Evolutionary conservation across 306 rosid genomes (phyloP).

Genomic region (Casuarina equisetifolia): DNA sequence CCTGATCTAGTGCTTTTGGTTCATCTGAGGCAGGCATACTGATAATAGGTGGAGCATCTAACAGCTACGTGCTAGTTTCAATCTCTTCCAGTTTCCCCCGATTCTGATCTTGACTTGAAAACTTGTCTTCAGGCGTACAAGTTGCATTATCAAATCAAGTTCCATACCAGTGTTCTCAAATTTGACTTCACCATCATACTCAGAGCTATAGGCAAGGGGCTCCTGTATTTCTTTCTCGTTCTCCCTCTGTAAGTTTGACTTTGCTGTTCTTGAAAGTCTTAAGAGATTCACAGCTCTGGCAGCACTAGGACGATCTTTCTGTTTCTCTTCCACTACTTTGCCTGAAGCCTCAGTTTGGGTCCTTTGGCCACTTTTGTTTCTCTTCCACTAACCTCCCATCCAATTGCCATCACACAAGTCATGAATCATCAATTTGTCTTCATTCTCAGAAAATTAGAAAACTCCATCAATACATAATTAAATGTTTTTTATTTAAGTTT

Average conservation of each 20-base stretch:
- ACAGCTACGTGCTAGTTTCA: conserved; percentile 42
- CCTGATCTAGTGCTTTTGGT: conserved; percentile 52
- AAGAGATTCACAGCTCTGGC: conserved; percentile 73
- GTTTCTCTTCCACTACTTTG: conserved; percentile 60
- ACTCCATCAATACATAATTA: too few species aligned
- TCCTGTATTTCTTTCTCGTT: conserved; percentile 97
- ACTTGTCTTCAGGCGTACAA: conserved; percentile 48
- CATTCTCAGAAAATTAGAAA: too few species aligned
- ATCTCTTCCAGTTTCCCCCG: conserved; percentile 58
- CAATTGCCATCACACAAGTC: too few species aligned
- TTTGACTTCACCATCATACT: conserved; percentile 88
- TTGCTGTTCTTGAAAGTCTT: conserved; percentile 91
- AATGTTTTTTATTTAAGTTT: too few species aligned
- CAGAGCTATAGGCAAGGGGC: conserved; percentile 64
- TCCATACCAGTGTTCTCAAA: conserved; percentile 97
- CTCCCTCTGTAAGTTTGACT: conserved; percentile 80
- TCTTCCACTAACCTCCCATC: too few species aligned
- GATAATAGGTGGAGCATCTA: conserved; percentile 49
- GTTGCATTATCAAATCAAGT: conserved; percentile 74
- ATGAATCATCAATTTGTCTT: too few species aligned
- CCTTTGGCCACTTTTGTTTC: conserved; percentile 43
- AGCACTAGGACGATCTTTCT: conserved; percentile 56
- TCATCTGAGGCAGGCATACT: conserved; percentile 48
- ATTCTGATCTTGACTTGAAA: conserved; percentile 40
- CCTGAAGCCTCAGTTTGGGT: conserved; percentile 71